Base-by-base conservation (phyloP, 208 protist species). In the Balamuthia mandrillaris region DNA sequence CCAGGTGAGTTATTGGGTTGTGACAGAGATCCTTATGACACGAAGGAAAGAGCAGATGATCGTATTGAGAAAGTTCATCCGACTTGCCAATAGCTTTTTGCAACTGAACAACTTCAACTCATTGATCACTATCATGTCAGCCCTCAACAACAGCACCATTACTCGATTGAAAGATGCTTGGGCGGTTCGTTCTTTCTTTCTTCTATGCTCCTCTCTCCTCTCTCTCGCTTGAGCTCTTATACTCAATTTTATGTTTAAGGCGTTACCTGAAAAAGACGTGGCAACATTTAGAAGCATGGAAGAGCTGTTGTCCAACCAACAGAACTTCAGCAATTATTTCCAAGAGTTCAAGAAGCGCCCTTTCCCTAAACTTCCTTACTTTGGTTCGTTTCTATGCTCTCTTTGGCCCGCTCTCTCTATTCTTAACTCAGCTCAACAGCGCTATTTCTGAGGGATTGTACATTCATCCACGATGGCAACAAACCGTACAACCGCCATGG, bases 1-100 rank as follows among this genome's bases (percentile, higher is more conserved):
- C n/a, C n/a, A 82, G 74, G 49, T 82, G 14, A 65, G 74, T 35
- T 82, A 63, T 27, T 82, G 74, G 74, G 74, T 82, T 29, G 54
- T 39, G 2, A 82, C 74, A 18, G 49, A 82, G 51, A 82, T 82
- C 47, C 49, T 82, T n/a, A 54, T 16, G 3, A 51, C 33, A 1
- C 44, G n/a, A 39, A 5, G 7, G 4, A 51, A 10, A 3, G 42
- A 35, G 42, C 66, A 54, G 6, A 27, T 39, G 6, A 10, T 2
- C 6, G 2, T 54, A 2, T 56, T 77, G 44, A 77, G 54, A 33
- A 77, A 77, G 66, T 77, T 77, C 42, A 54, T 77, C 44, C 2
- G 39, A 45, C 49, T 54, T 45, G 66, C 66, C n/a, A 35, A n/a
- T n/a, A n/a, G n/a, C n/a, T n/a, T n/a, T n/a, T 6, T 21, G 9